Evolutionary conservation across 2,329 filamentous ascomycete species (phyloP).

Genomic region (Paecilomyces sp.): DNA sequence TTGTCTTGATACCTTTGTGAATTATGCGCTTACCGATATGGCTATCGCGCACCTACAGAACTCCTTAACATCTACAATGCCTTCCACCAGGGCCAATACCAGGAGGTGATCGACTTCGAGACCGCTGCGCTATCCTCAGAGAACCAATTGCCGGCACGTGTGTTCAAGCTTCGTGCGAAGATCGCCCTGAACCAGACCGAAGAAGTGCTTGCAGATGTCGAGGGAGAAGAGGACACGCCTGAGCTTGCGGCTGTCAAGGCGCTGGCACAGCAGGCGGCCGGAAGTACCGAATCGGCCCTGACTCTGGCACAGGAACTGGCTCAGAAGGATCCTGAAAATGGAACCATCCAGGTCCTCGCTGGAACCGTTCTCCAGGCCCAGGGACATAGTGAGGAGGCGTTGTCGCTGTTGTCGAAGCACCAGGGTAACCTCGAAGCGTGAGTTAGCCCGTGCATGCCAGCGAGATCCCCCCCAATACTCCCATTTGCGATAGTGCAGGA

Average conservation of each 20-base stretch:
- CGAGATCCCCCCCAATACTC: not conserved
- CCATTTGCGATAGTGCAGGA: not conserved
- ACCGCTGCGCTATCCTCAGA: slow-evolving; percentile 68
- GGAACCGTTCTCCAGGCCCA: slow-evolving; percentile 76
- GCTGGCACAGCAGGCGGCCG: slow-evolving; percentile 60
- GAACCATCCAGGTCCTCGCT: slow-evolving; percentile 70
- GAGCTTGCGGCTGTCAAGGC: slow-evolving; percentile 72
- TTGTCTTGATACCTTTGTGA: slow-evolving; percentile 6
- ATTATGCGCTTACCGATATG: slow-evolving; percentile 10
- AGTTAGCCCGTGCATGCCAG: slow-evolving; percentile 26
- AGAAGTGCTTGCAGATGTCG: slow-evolving; percentile 61
- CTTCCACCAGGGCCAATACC: slow-evolving; percentile 73
- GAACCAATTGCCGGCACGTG: slow-evolving; percentile 67
- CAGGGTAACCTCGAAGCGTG: slow-evolving; percentile 75
- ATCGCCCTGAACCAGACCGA: slow-evolving; percentile 74
- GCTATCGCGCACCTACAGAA: slow-evolving; percentile 36
- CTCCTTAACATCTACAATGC: slow-evolving; percentile 61
- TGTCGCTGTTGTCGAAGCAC: slow-evolving; percentile 72
- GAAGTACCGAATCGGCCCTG: slow-evolving; percentile 57
- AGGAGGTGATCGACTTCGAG: slow-evolving; percentile 79
- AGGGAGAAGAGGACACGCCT: slow-evolving; percentile 58
- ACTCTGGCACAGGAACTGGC: slow-evolving; percentile 60
- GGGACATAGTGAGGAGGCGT: slow-evolving; percentile 77
- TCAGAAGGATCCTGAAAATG: slow-evolving; percentile 62
- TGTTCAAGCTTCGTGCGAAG: slow-evolving; percentile 74